Conservation (phyloP, 352 stramenopile genomes). For the Pythium phragmiticola region DNA sequence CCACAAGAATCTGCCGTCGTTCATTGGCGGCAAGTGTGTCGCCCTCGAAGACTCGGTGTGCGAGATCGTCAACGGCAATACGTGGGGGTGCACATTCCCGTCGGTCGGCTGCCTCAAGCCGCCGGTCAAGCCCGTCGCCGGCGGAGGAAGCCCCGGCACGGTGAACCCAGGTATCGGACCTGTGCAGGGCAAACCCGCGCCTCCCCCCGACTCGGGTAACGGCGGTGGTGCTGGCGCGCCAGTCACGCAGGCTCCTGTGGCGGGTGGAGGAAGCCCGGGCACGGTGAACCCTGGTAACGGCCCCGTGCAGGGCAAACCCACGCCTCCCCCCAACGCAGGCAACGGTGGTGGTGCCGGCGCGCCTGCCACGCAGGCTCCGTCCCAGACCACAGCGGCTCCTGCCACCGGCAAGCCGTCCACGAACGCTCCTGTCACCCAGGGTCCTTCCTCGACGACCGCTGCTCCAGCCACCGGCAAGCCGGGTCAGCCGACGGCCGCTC, state of each 20-base stretch:
- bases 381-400: not conserved
- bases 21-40: slow-evolving; percentile 20
- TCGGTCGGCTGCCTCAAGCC: slow-evolving; percentile 22
- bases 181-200: not conserved
- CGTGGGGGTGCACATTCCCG: slow-evolving; percentile 35
- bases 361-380: not conserved
- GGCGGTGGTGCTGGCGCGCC: too few relatives aligned
- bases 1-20: slow-evolving; percentile 29
- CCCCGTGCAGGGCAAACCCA: not conserved
- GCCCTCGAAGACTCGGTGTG: slow-evolving; percentile 30
- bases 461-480: not conserved
- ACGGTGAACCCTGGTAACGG: not conserved
- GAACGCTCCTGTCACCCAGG: too few relatives aligned
- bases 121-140: not conserved
- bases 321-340: not conserved
- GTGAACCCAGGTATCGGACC: not conserved
- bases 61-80: slow-evolving; percentile 17
- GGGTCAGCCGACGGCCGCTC: not conserved
- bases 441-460: not conserved
- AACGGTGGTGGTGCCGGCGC: not conserved
- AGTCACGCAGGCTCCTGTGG: not conserved
- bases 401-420: not conserved
- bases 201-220: not conserved
- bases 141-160: too few relatives aligned
- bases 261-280: too few relatives aligned